Conservation (phyloP, 805 yeast species). For the Candida endomychidarum region DNA sequence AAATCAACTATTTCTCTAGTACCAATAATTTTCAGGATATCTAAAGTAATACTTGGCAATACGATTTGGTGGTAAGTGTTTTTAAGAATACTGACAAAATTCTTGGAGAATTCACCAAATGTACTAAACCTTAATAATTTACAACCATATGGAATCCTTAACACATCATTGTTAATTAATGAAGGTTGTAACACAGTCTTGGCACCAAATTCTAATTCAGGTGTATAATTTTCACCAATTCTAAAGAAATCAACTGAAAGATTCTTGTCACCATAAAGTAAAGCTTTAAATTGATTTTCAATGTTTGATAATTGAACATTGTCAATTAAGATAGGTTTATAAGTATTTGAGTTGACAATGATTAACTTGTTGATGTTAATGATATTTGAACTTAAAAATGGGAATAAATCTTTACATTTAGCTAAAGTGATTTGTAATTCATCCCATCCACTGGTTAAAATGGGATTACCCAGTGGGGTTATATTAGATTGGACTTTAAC, state of each 20-base stretch:
- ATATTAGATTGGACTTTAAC: constrained; percentile 27
- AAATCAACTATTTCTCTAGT: constrained; percentile 18
- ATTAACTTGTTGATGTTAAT: constrained; percentile 16
- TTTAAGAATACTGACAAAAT: constrained; percentile 16
- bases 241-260: constrained; percentile 25
- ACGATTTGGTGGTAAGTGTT: constrained; percentile 20
- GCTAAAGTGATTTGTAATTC: constrained; percentile 25
- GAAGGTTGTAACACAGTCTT: constrained; percentile 14
- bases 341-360: constrained; percentile 17
- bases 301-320: constrained; percentile 7
- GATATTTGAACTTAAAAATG: constrained; percentile 20
- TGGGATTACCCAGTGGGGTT: constrained; percentile 10
- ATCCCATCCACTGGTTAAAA: constrained; percentile 18
- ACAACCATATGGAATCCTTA: constrained; percentile 20
- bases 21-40: constrained; percentile 18
- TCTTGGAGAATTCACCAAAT: constrained; percentile 19
- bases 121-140: constrained; percentile 18
- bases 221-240: constrained; percentile 22
- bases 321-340: constrained; percentile 5
- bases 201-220: constrained; percentile 16
- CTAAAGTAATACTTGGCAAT: constrained; percentile 23
- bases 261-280: constrained; percentile 16
- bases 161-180: constrained; percentile 14
- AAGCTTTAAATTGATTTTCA: constrained; percentile 13
- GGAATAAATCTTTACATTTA: constrained; percentile 28